Percentiles rank a stretch among this genome's conserved stretches.
Conservation (phyloP, 2,329 filamentous ascomycete species). For the Diaporthe sp. region DNA sequence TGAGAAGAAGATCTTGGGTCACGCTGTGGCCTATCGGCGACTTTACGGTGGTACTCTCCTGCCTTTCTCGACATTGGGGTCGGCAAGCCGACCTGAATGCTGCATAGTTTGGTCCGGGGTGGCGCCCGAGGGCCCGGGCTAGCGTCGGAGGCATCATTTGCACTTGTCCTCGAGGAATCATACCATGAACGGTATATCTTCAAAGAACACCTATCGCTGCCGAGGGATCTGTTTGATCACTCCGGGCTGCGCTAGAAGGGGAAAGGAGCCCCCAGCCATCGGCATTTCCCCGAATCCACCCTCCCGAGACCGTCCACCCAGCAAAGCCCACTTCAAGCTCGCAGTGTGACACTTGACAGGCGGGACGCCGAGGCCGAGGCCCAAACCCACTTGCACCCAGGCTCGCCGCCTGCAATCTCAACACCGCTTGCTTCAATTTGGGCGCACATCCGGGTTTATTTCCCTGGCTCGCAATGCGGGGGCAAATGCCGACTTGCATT, state of each 20-base stretch:
- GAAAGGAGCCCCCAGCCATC: not conserved
- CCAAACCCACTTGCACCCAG: not conserved
- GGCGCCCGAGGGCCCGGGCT: constrained; percentile 14
- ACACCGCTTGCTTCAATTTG: constrained; percentile 7
- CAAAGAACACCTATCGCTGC: not conserved
- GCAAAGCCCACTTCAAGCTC: not conserved
- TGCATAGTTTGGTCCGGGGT: constrained; percentile 6
- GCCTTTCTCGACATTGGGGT: not conserved
- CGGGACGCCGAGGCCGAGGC: constrained; percentile 6
- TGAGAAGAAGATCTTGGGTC: not conserved
- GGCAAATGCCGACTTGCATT: constrained; percentile 9
- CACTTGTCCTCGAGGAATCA: not conserved
- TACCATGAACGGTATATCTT: constrained; percentile 5
- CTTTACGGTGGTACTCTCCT: not conserved
- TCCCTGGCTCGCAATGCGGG: constrained; percentile 13
- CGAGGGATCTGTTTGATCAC: constrained; percentile 10
- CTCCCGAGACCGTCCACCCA: not conserved
- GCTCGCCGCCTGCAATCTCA: constrained; percentile 23
- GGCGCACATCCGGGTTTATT: not conserved
- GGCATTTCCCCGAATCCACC: constrained; percentile 28
- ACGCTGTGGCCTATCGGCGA: constrained; percentile 1
- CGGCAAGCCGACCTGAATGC: constrained; percentile 13
- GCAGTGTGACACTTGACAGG: not conserved
- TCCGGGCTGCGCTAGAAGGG: constrained; percentile 11
- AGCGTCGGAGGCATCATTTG: constrained; percentile 8